phyloP scores from a whole-genome alignment of 352 stramenopile species.

The Globisporangium radiosum region DNA sequence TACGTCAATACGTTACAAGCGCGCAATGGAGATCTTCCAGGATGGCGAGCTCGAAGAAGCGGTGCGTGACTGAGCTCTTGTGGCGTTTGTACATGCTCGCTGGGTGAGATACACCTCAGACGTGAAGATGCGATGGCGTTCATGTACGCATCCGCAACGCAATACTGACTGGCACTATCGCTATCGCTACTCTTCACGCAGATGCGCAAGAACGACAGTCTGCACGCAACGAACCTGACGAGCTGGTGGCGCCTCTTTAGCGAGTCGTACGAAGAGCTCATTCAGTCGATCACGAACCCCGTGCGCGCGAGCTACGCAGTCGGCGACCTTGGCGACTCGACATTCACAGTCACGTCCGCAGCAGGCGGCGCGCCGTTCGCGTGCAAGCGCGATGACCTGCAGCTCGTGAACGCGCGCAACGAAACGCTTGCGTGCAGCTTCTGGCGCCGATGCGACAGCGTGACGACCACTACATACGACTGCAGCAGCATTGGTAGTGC shows the following conservation, averaged over 20 bases:
- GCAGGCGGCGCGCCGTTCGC: conserved; percentile 5
- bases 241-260: conserved; percentile 71
- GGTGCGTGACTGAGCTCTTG: conserved; percentile 22
- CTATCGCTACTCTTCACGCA: conserved; percentile 7
- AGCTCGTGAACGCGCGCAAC: conserved; percentile 38
- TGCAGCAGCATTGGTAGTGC: conserved; percentile 15
- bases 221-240: conserved; percentile 41
- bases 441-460: conserved; percentile 27
- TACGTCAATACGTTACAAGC: too few species aligned
- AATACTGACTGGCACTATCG: neutral
- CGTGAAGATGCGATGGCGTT: too few species aligned
- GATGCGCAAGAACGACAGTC: conserved; percentile 47
- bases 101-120: too few species aligned
- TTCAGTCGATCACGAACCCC: conserved; percentile 61
- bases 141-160: too few species aligned
- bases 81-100: too few species aligned
- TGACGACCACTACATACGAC: conserved; percentile 7
- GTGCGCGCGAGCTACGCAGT: conserved; percentile 53
- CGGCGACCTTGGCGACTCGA: conserved; percentile 35
- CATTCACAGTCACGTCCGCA: conserved; percentile 12
- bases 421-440: conserved; percentile 69
- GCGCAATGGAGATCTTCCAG: conserved; percentile 71
- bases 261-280: conserved; percentile 65
- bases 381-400: conserved; percentile 49
- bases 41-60: conserved; percentile 73